Base-by-base conservation (phyloP, 257 asterid species). In the Asclepias syriaca region DNA sequence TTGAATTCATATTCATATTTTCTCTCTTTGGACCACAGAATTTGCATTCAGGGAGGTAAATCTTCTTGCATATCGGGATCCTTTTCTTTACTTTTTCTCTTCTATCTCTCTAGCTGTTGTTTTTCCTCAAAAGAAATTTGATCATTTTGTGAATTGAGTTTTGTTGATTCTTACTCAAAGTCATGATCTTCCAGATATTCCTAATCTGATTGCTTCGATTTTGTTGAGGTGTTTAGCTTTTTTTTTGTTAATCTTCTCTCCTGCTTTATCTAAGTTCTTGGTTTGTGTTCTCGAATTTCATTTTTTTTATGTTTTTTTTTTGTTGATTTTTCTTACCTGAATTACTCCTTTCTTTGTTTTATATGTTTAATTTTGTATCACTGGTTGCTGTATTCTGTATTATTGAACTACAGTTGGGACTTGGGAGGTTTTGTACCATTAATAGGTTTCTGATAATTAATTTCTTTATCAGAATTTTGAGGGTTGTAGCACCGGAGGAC, bases 181-280 rank as follows among this genome's bases (percentile, higher is more conserved):
- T 65, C 72, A 70, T 79, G 88, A 83, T 90, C 88, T 75, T 80
- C 72, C 72, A 74, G 80, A 61, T 76, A 73, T 69, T 79, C 18
- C 32, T 71, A 19, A 70, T 73, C 70, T 81, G 63, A 48, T 79
- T 63, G 77, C 74, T 70, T 75, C 69, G 34, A 65, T 80, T 74
- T 71, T 80, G 54, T 71, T 67, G 77, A 75, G 74, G 61, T 67
- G 76, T 74, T 82, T 75, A 69, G 84, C 69, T 48, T 68, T 8
- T 40, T 43, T 43, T 78, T 32, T 32, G 4, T 32, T 32, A 24
- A 24, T 24, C 27, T 24, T 29, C 34, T 61, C 83, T 24, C 81
- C 57, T 77, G 2, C 15, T 74, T 69, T 43, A 72, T 64, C 57
- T 77, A 21, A 77, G 83, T 46, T 81, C 70, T 81, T 81, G 69